These are phyloP conservation scores for Magnusiomyces suaveolens DNA, from an alignment of 1,139 yeast species.

Conservation along the genomic window DNA sequence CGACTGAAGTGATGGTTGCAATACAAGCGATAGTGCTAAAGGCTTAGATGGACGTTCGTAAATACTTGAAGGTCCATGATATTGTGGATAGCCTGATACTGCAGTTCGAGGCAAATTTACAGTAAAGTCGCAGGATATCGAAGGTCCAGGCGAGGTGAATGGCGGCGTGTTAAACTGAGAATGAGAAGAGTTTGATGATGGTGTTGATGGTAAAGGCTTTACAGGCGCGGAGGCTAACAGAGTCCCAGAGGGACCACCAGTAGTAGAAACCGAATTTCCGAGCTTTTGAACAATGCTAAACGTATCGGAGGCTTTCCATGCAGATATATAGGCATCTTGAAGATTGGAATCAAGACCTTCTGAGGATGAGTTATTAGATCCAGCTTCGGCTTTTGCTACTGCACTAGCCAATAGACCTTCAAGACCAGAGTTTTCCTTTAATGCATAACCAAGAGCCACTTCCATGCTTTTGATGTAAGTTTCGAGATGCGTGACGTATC, in stretches of 20 bases:
- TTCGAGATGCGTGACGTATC: constrained; percentile 18
- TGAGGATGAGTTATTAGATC: neutral
- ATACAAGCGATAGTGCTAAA: constrained; percentile 4
- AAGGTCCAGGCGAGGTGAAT: too few species aligned
- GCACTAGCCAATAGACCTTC: neutral
- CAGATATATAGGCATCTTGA: neutral
- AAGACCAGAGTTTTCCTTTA: neutral
- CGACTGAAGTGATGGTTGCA: neutral
- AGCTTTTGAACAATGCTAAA: neutral
- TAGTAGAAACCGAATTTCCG: neutral
- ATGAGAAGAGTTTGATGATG: neutral
- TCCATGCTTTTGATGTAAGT: constrained; percentile 14
- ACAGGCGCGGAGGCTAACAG: neutral
- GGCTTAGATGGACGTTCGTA: constrained; percentile 5
- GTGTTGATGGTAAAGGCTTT: neutral
- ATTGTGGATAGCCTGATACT: constrained; percentile 2
- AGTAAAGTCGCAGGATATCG: neutral
- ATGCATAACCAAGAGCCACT: constrained; percentile 14
- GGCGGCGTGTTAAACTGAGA: too few species aligned
- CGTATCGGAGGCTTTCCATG: neutral
- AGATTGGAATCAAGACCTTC: neutral
- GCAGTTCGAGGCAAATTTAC: neutral
- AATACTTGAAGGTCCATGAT: constrained; percentile 8
- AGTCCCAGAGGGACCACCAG: neutral
- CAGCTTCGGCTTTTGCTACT: neutral